Evolutionary conservation across 192 early-diverging fungal genomes (phyloP), one percentile per base, ranked within the genome.

Genomic region (Allomyces javanicus): DNA sequence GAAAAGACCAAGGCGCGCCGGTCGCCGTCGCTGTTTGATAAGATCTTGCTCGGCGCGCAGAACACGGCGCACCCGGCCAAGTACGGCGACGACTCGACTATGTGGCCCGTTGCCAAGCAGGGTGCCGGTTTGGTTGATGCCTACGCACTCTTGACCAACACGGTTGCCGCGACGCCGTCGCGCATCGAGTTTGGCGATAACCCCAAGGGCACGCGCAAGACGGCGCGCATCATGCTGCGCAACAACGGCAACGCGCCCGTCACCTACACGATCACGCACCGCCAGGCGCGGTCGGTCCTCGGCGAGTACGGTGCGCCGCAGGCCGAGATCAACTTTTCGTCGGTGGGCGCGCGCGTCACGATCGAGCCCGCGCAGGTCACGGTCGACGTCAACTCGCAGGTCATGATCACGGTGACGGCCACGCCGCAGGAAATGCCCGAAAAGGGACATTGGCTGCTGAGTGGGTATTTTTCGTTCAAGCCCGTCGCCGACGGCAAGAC

Each of bases 121-220:
- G 81, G 81, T 68, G 80, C 79, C 65, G 81, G 81, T 62, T 67
- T 83, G 12, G 62, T 83, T 45, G 74, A 83, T 66, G 72, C 75
- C 44, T 73, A 70, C 66, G 70, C 73, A 40, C 66, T 77, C 45
- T 71, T 80, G 64, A 67, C 58, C n/a, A 65, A 74, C 40, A 24
- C 61, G 24, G 62, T 72, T 27, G 62, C 67, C 24, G 73, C 82
- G 25, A 69, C 69, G 0, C 81, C 81, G 23, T 74, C 71, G 25
- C 70, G 72, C 58, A 65, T 83, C 61, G 76, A 74, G 50, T 76
- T 83, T 70, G 76, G 78, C 64, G 81, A 83, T 61, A 71, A 76
- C 24, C 40, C 23, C 25, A 14, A 58, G 17, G 17, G 17, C 17
- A 14, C 50, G 17, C 50, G 62, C 25, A 66, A 70, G 58, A 22